Base-by-base conservation (phyloP, 1,284 basidiomycete species). In the Schizophyllum amplum region DNA sequence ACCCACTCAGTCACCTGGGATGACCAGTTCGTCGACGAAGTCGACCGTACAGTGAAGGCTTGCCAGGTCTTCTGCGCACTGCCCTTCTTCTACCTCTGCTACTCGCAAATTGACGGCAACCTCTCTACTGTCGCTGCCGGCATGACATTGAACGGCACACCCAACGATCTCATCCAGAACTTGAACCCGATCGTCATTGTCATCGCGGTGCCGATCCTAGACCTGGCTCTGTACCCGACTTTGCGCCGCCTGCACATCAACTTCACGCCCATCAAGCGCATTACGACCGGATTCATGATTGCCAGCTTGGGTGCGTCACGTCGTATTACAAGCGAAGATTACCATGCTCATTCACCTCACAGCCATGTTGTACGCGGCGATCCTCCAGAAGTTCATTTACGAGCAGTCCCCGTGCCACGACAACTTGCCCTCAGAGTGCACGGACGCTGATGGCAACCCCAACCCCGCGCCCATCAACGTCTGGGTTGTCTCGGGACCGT, bases 51-150 rank as follows among this genome's bases (percentile, higher is more conserved):
- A 1, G 64, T 81, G 65, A 80, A 80, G 61, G 86, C 85, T n/a
- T 87, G 85, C 72, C 70, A 73, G 54, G 82, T 87, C 51, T 86
- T 87, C 71, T 63, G 78, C 51, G 83, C 81, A 70, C 80, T 77
- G 70, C 79, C 79, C 25, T 67, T 79, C 67, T 82, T 71, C 69
- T 82, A 80, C 79, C 71, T 81, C 7, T 77, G 75, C 73, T 81
- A 81, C 69, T 78, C 74, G 47, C 77, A 81, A 59, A 76, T 78
- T 55, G 75, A 76, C 55, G 80, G 78, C 61, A 85, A 84, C 67
- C 71, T 86, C 46, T 76, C 77, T n/a, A 77, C 76, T 13, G 70
- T 77, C 55, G 74, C 76, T 52, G 75, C 76, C 58, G 70, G 67
- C 17, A 80, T 80, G 78, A 70, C 70, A 6, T 68, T 80, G 20